Percentiles rank a stretch among this genome's conserved stretches.
phyloP scores from a whole-genome alignment of 2,329 filamentous ascomycete genomes.

The Fusarium buxicola region DNA sequence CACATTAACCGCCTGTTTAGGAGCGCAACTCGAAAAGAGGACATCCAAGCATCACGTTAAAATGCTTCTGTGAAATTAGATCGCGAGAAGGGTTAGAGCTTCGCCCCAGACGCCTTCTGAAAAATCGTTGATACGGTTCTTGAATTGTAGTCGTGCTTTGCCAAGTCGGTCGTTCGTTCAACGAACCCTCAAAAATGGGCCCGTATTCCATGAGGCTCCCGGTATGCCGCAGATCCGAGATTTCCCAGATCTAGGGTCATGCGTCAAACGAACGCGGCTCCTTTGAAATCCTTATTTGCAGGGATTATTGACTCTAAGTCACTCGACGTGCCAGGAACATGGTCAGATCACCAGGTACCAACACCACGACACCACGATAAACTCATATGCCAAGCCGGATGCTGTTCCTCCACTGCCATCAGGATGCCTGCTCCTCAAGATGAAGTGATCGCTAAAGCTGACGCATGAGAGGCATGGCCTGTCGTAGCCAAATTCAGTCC shows the following conservation, averaged over 20 bases:
- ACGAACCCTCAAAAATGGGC: neutral
- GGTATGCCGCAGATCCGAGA: constrained; percentile 16
- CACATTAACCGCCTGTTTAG: constrained; percentile 15
- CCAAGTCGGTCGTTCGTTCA: constrained; percentile 4
- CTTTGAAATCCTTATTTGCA: constrained; percentile 11
- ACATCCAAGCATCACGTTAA: neutral
- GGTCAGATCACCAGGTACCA: constrained; percentile 15
- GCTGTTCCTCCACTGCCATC: neutral
- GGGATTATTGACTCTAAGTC: neutral
- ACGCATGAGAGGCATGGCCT: too few species aligned
- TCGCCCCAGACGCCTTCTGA: neutral
- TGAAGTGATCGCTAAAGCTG: too few species aligned
- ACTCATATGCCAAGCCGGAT: constrained; percentile 10
- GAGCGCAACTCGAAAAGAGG: neutral
- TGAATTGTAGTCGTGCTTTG: constrained; percentile 7
- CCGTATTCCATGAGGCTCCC: constrained; percentile 12
- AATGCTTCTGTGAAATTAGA: too few species aligned
- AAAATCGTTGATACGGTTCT: neutral
- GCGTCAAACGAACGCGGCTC: constrained; percentile 7
- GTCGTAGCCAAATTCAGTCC: too few species aligned
- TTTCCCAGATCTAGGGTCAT: constrained; percentile 19
- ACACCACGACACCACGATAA: neutral
- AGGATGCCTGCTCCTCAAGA: too few species aligned
- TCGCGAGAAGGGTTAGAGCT: neutral
- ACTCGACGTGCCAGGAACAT: constrained; percentile 12